Percentiles rank a stretch among this genome's conserved stretches.
These are phyloP conservation scores for Bonia amplexicaulis DNA, from an alignment of 176 grass and related monocot genomes.

Conservation along the genomic window DNA sequence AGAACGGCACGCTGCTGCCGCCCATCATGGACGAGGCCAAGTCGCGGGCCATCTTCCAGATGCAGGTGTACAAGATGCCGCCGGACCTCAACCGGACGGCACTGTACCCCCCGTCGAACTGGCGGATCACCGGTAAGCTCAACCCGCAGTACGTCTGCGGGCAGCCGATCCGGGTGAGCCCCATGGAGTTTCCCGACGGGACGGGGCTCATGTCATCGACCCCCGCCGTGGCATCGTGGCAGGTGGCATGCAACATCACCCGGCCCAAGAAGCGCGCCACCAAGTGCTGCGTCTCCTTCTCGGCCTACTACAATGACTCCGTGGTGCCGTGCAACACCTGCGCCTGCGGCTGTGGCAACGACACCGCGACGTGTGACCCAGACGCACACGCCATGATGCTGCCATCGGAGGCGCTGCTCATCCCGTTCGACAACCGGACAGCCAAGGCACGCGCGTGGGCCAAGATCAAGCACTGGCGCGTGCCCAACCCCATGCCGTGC, in stretches of 20 bases:
- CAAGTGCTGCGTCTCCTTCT: slow-evolving; percentile 91
- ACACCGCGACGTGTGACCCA: slow-evolving; percentile 48
- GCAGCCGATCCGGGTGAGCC: slow-evolving; percentile 56
- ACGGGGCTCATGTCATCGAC: slow-evolving; percentile 67
- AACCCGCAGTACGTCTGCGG: slow-evolving; percentile 75
- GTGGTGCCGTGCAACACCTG: slow-evolving; percentile 75
- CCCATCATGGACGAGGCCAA: slow-evolving; percentile 57
- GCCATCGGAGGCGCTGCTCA: slow-evolving; percentile 70
- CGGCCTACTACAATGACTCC: slow-evolving; percentile 81
- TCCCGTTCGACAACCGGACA: slow-evolving; percentile 71
- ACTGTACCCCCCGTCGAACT: slow-evolving; percentile 70
- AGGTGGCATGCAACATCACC: slow-evolving; percentile 82
- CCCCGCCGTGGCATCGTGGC: slow-evolving; percentile 76
- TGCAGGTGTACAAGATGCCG: slow-evolving; percentile 79
- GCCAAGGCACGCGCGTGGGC: slow-evolving; percentile 78
- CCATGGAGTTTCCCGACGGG: slow-evolving; percentile 70
- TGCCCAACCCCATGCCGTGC: slow-evolving; percentile 63
- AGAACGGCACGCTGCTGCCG: slow-evolving; percentile 84
- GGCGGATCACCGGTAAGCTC: slow-evolving; percentile 67
- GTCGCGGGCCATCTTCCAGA: slow-evolving; percentile 77
- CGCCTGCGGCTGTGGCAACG: slow-evolving; percentile 57
- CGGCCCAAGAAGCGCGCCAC: slow-evolving; percentile 47
- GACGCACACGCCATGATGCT: slow-evolving; percentile 46
- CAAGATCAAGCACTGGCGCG: slow-evolving; percentile 63
- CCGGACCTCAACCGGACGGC: slow-evolving; percentile 89